These are phyloP conservation scores for Auricularia heimuer DNA, from an alignment of 768 basidiomycete genomes.

Conservation along the genomic window DNA sequence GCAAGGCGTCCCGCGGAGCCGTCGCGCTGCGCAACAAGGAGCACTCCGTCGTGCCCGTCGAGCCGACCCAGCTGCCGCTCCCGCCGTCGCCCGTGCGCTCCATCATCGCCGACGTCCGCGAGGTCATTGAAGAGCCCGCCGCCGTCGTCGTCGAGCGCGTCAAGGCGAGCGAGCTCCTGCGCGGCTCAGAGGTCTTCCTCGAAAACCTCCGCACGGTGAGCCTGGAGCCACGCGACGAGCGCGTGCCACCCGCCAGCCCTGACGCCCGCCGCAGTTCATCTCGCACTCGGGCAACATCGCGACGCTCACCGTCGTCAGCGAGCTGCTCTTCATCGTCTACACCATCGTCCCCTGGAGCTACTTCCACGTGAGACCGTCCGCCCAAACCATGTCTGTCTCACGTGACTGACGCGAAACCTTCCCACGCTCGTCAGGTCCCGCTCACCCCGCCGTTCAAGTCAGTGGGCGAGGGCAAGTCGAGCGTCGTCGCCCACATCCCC, in stretches of 20 bases:
- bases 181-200: constrained; percentile 1
- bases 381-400: neutral
- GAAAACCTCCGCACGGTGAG: constrained; percentile 6
- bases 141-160: constrained; percentile 9
- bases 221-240: neutral
- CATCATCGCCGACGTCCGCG: constrained; percentile 16
- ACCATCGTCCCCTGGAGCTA: constrained; percentile 42
- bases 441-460: constrained; percentile 1
- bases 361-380: constrained; percentile 7
- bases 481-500: constrained; percentile 20
- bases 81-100: constrained; percentile 20
- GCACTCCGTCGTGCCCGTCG: neutral
- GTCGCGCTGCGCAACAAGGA: neutral
- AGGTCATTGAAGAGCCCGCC: constrained; percentile 11
- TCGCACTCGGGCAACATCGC: constrained; percentile 60
- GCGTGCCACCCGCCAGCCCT: neutral
- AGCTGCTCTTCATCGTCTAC: constrained; percentile 44
- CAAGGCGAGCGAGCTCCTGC: constrained; percentile 1
- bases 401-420: neutral
- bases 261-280: constrained; percentile 33
- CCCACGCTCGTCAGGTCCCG: constrained; percentile 1
- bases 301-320: constrained; percentile 41
- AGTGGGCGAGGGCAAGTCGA: neutral
- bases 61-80: constrained; percentile 2
- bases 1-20: constrained; percentile 6